Percentiles rank a stretch among this genome's conserved stretches.
Conservation (phyloP, 345 rosid genomes). For the Noccaea caerulescens region DNA sequence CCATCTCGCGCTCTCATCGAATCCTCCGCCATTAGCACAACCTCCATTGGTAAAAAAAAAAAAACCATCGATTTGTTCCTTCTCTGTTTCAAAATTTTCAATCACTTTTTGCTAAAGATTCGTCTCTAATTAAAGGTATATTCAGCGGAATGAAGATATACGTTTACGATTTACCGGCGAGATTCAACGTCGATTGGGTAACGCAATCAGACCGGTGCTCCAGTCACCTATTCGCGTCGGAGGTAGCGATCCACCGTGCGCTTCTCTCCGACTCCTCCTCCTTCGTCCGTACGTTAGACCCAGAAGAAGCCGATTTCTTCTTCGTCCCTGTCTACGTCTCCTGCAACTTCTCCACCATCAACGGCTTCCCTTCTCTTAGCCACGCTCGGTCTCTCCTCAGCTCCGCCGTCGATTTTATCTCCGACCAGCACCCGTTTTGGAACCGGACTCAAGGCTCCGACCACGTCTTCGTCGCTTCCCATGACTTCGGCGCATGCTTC, state of each 20-base stretch:
- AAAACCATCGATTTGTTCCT: background rate
- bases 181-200: conserved; percentile 80
- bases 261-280: conserved; percentile 47
- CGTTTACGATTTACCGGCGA: conserved; percentile 76
- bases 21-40: conserved; percentile 42
- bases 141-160: conserved; percentile 74
- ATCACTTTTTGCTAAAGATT: background rate
- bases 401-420: conserved; percentile 69
- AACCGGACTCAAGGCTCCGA: conserved; percentile 79
- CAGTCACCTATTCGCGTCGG: conserved; percentile 85
- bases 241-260: conserved; percentile 89
- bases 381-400: conserved; percentile 75
- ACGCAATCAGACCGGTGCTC: conserved; percentile 68
- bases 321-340: conserved; percentile 95
- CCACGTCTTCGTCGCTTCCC: conserved; percentile 92
- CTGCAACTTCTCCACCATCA: conserved; percentile 84
- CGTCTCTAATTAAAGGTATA: conserved; percentile 34
- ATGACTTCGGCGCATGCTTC: conserved; percentile 93
- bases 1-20: conserved; percentile 82
- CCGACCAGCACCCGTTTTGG: conserved; percentile 71
- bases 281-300: conserved; percentile 69
- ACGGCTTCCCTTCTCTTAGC: conserved; percentile 92
- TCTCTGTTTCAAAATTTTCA: background rate
- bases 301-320: conserved; percentile 88
- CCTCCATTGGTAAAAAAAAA: too few relatives aligned